A percentile compares a stretch with the other conserved stretches of the same genome.
These are phyloP conservation scores for Microcos paniculata DNA, from an alignment of 345 rosid genomes.

Conservation along the genomic window DNA sequence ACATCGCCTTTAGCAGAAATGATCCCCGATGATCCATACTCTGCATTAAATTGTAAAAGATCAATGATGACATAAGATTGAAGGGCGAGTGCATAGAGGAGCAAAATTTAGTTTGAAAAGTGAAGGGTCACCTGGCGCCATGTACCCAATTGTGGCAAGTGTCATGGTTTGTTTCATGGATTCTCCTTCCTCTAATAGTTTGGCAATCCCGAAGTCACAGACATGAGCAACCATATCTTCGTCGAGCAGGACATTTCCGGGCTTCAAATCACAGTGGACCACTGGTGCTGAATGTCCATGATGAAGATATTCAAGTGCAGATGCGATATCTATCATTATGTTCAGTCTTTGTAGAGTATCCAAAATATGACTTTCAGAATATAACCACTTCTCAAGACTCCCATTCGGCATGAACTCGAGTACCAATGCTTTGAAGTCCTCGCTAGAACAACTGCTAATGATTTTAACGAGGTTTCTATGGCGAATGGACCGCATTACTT, in stretches of 20 bases:
- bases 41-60: background rate
- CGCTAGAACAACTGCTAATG: conserved; percentile 6
- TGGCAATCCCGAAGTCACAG: conserved; percentile 16
- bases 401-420: conserved; percentile 14
- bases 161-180: too few relatives aligned
- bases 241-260: conserved; percentile 10
- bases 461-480: conserved; percentile 16
- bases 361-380: background rate
- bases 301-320: conserved; percentile 16
- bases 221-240: conserved; percentile 15
- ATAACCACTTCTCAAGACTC: conserved; percentile 7
- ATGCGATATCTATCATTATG: conserved; percentile 15
- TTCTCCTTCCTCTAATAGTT: background rate
- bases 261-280: conserved; percentile 15
- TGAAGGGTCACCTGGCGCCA: conserved; percentile 11
- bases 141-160: conserved; percentile 14
- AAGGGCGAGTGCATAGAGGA: too few relatives aligned
- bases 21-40: background rate
- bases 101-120: too few relatives aligned
- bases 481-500: background rate
- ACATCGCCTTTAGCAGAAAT: background rate
- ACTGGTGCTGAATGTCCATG: background rate
- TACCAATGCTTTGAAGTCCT: conserved; percentile 11
- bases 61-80: too few relatives aligned
- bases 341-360: conserved; percentile 1